Percentiles rank a stretch among this genome's conserved stretches.
Evolutionary conservation across 208 protist genomes (phyloP).

Genomic region (Acanthamoeba pearcei): DNA sequence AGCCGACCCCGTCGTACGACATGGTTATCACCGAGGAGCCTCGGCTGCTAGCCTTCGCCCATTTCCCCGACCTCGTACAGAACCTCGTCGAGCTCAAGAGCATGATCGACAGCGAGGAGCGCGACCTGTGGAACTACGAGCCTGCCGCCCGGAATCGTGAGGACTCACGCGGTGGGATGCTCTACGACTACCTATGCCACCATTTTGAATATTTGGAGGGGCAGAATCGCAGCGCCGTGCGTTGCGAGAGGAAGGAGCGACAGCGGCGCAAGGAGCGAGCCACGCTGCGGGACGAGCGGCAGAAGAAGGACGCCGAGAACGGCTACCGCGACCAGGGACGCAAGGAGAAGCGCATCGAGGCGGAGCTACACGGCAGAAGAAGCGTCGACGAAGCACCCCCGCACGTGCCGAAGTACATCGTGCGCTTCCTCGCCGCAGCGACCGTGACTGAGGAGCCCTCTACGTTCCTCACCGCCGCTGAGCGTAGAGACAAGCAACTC

Average conservation of each 20-base stretch:
- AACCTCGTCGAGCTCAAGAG: neutral
- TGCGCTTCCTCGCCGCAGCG: constrained; percentile 16
- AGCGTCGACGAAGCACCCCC: neutral
- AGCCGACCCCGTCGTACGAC: neutral
- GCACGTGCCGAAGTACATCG: neutral
- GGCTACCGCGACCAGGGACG: constrained; percentile 36
- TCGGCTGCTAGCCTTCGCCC: constrained; percentile 38
- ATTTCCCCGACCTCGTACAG: constrained; percentile 22
- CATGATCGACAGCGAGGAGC: constrained; percentile 56
- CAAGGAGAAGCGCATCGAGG: constrained; percentile 58
- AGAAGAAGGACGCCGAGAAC: constrained; percentile 54
- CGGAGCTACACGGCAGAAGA: neutral
- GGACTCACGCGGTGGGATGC: neutral
- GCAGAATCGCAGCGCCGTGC: neutral
- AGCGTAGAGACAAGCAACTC: neutral
- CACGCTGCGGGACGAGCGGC: constrained; percentile 9
- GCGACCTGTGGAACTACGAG: neutral
- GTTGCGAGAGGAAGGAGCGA: constrained; percentile 32
- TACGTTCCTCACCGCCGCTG: neutral
- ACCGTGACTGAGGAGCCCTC: neutral
- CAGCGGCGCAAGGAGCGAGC: constrained; percentile 23
- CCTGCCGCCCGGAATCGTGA: neutral
- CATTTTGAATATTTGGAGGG: constrained; percentile 75
- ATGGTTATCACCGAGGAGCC: constrained; percentile 27
- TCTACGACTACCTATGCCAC: constrained; percentile 65